Base-by-base conservation (phyloP, 2,329 filamentous ascomycete genomes). In the Annulohypoxylon truncatum region DNA sequence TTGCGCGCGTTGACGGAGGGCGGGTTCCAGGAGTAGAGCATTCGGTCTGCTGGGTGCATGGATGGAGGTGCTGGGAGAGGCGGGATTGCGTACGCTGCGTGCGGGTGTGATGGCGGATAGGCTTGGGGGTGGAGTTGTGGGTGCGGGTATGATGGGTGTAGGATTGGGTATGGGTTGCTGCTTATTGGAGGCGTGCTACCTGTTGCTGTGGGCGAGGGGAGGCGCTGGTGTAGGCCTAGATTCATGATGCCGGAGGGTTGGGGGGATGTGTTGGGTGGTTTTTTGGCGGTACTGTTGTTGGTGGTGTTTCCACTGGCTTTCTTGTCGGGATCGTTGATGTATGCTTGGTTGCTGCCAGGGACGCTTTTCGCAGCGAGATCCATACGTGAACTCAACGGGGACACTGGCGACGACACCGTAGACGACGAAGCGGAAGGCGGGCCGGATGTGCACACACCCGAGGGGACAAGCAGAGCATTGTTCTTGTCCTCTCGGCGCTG, bases 291-390 rank as follows among this genome's bases (percentile, higher is more conserved):
- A 22, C 9, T 46, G 22, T 4, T 18, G 33, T 44, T 50, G 56
- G 6, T 40, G 52, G 31, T 31, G 56, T 12, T 59, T 12, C 18
- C 47, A 9, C 26, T 5, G 18, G 24, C n/a, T n/a, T 15, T 38
- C 6, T 29, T 58, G 22, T 10, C 20, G 10, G 18, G 18, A 7
- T 6, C 29, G 50, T 47, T 33, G 53, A 9, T 22, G 18, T 42
- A 22, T 22, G 38, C 8, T 9, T 15, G 29, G 50, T 26, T 20
- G 58, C 44, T 40, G 40, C 38, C 47, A 2, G 18, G n/a, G 20
- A 65, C 33, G 2, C 56, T 7, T 52, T 57, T 53, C 3, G 54
- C 38, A 8, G 18, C 35, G 9, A 54, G 63, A 20, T 69, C 40
- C 20, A 56, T 61, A n/a, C 35, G 24, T 4, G 62, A 55, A 52